Evolutionary conservation across 2,329 filamentous ascomycete genomes (phyloP).

Genomic region (Calonectria pauciramosa): DNA sequence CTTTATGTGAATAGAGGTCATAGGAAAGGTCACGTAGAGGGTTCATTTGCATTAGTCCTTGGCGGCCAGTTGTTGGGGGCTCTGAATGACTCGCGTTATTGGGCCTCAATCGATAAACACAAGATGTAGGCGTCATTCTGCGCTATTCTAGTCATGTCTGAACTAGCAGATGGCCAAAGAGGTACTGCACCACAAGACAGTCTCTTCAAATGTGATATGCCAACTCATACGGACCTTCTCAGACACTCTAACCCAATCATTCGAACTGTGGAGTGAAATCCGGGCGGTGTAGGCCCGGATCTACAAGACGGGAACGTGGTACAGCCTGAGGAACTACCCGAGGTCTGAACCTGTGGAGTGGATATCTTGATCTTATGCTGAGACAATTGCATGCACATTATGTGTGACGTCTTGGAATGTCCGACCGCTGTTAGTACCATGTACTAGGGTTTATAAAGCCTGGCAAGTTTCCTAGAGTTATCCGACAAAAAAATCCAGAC

Average conservation of each 20-base stretch:
- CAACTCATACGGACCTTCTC: not conserved
- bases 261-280: not conserved
- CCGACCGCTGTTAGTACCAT: not conserved
- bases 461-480: not conserved
- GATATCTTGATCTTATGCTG: not conserved
- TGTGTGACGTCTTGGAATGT: not conserved
- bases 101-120: not conserved
- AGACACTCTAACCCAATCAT: not conserved
- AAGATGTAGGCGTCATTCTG: not conserved
- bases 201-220: not conserved
- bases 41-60: not conserved
- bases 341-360: not conserved
- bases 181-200: not conserved
- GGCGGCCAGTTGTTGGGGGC: not conserved
- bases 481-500: not conserved
- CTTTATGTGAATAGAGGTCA: not conserved
- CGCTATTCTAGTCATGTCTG: not conserved
- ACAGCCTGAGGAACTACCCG: fast-evolving
- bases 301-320: not conserved
- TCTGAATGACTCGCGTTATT: not conserved
- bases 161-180: not conserved
- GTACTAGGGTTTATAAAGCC: not conserved
- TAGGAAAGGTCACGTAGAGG: not conserved
- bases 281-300: not conserved
- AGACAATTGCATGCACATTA: not conserved